phyloP scores from a whole-genome alignment of 2,329 filamentous ascomycete genomes.

The Talaromyces verruculosus region DNA sequence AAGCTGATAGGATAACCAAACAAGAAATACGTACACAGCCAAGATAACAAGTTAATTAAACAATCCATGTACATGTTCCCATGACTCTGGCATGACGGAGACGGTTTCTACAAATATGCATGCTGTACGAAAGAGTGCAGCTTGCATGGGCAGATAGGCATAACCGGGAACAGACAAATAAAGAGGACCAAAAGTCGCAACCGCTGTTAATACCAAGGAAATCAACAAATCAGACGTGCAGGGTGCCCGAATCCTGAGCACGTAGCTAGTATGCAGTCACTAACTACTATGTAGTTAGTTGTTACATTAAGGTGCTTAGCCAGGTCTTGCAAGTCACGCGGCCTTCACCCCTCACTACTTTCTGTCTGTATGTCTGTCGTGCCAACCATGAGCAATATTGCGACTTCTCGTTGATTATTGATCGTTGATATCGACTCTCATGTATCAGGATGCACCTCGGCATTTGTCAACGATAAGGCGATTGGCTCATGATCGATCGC shows the following conservation, averaged over 20 bases:
- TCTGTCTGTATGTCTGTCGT: neutral
- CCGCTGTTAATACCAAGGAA: neutral
- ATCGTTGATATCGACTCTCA: neutral
- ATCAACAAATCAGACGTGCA: constrained; percentile 6
- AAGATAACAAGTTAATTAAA: constrained; percentile 3
- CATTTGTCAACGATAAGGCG: neutral
- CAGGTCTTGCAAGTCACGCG: constrained; percentile 8
- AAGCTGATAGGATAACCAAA: constrained; percentile 1
- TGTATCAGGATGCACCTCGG: neutral
- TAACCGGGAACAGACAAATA: neutral
- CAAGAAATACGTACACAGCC: neutral
- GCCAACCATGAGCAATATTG: neutral
- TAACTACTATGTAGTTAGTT: neutral
- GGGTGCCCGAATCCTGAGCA: neutral
- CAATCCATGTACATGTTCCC: neutral
- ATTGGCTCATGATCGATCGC: constrained; percentile 2
- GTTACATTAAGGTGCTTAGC: neutral
- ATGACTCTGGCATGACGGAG: neutral
- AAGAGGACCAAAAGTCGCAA: neutral
- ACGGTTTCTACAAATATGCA: neutral
- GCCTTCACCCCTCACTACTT: neutral
- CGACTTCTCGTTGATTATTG: neutral
- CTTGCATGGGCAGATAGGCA: neutral
- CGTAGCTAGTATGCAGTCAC: neutral
- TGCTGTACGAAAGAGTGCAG: constrained; percentile 9